phyloP scores from a whole-genome alignment of 495 filamentous ascomycete species.

The Oidiodendron maius region DNA sequence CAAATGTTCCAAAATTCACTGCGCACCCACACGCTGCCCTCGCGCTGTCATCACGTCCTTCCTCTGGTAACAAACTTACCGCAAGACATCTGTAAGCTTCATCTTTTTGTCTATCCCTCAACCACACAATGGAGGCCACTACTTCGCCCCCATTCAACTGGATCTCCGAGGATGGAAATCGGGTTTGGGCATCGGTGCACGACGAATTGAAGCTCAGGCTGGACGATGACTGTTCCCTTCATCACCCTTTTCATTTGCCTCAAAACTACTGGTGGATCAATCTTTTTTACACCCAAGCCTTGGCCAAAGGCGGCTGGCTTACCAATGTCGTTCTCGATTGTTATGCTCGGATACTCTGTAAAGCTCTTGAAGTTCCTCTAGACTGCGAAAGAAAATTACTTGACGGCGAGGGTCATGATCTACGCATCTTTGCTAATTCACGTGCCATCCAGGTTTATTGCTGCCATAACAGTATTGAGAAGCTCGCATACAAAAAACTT shows the following conservation, averaged over 20 bases:
- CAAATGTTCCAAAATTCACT: too few species aligned
- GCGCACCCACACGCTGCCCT: too few species aligned
- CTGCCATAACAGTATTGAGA: constrained; percentile 12
- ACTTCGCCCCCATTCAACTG: background rate
- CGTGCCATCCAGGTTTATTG: constrained; percentile 19
- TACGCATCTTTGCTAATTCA: constrained; percentile 22
- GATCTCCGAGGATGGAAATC: background rate
- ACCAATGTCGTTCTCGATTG: constrained; percentile 1
- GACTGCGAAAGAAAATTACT: constrained; percentile 9
- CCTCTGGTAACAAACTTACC: too few species aligned
- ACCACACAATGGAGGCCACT: background rate
- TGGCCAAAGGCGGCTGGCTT: background rate
- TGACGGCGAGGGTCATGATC: constrained; percentile 5
- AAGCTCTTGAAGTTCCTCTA: constrained; percentile 12
- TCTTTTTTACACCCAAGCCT: constrained; percentile 8
- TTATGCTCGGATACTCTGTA: constrained; percentile 10
- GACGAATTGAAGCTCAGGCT: background rate
- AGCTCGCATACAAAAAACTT: background rate
- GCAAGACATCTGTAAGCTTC: constrained; percentile 9
- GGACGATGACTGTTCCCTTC: background rate
- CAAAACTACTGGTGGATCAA: constrained; percentile 8
- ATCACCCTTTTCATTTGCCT: background rate
- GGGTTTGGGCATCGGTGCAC: background rate
- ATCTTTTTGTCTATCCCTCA: background rate
- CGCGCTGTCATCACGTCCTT: too few species aligned